Percentiles rank a stretch among this genome's conserved stretches.
These are phyloP conservation scores for Globisporangium heterothallicum DNA, from an alignment of 352 stramenopile genomes.

Conservation along the genomic window DNA sequence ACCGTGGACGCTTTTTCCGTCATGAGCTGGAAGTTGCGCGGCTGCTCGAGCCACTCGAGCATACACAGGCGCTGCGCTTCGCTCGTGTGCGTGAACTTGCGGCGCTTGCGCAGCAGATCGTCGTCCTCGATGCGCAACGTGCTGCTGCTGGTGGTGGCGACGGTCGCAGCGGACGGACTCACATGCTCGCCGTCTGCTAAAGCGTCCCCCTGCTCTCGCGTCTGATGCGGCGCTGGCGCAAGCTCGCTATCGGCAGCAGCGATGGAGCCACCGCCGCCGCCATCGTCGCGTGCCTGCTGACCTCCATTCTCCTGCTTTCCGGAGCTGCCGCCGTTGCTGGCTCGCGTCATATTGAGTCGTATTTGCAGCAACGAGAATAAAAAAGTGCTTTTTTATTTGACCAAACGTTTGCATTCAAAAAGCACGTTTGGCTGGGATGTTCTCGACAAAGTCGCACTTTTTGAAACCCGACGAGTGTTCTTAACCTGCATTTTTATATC, in stretches of 20 bases:
- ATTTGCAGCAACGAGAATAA: neutral
- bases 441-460: neutral
- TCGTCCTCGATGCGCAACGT: slow-evolving; percentile 6
- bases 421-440: neutral
- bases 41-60: slow-evolving; percentile 52
- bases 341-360: too few species aligned
- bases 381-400: slow-evolving; percentile 12
- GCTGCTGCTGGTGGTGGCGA: neutral
- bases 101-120: slow-evolving; percentile 19
- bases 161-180: neutral
- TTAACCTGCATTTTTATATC: too few species aligned
- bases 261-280: neutral
- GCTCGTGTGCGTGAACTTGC: slow-evolving; percentile 51
- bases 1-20: slow-evolving; percentile 10
- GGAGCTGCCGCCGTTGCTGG: too few species aligned
- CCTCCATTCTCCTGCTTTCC: too few species aligned
- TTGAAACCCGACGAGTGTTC: too few species aligned
- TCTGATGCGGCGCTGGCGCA: too few species aligned
- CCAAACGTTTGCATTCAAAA: too few species aligned
- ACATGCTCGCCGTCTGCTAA: neutral
- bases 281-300: neutral
- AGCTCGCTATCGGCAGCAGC: neutral
- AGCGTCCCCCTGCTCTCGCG: neutral
- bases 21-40: slow-evolving; percentile 40
- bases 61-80: slow-evolving; percentile 37